Percentiles rank a stretch among this genome's conserved stretches.
Conservation (phyloP, 2,329 filamentous ascomycete genomes). For the Phoma sp. region DNA sequence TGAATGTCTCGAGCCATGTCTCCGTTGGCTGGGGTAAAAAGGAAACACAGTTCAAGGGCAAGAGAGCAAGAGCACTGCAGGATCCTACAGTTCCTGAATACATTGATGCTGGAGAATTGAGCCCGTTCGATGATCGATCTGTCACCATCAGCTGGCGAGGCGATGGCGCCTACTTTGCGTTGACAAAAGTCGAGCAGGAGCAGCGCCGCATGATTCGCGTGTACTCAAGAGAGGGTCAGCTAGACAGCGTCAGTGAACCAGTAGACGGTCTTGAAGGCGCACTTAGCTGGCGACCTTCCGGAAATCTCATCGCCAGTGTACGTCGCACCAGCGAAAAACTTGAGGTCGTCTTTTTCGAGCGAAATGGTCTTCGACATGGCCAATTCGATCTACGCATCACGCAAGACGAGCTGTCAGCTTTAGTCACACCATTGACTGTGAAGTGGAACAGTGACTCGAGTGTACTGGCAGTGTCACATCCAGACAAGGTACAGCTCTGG, state of each 20-base stretch:
- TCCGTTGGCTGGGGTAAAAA: conserved; percentile 98
- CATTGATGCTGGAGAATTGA: conserved; percentile 82
- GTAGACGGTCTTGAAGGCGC: conserved; percentile 89
- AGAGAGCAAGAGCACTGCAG: conserved; percentile 81
- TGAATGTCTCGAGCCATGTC: conserved; percentile 89
- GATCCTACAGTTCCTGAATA: conserved; percentile 96
- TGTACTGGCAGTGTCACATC: conserved; percentile 81
- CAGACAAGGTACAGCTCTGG: conserved; percentile 86
- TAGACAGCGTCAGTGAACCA: conserved; percentile 94
- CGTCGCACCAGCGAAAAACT: conserved; percentile 74
- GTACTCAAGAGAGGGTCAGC: conserved; percentile 85
- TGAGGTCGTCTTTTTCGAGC: conserved; percentile 93
- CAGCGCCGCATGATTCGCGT: conserved; percentile 83
- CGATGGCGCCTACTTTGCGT: conserved; percentile 87
- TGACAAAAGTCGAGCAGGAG: conserved; percentile 77
- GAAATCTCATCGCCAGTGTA: conserved; percentile 88
- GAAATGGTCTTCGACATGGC: conserved; percentile 96
- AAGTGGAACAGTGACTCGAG: conserved; percentile 93
- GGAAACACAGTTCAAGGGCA: conserved; percentile 97
- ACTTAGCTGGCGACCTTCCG: conserved; percentile 89
- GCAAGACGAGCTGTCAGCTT: conserved; percentile 63
- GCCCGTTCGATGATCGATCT: conserved; percentile 73
- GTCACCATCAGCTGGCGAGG: conserved; percentile 90
- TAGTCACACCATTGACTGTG: conserved; percentile 68
- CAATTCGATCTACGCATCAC: conserved; percentile 81